Conservation (phyloP, 257 asterid genomes). For the Prunella vulgaris region DNA sequence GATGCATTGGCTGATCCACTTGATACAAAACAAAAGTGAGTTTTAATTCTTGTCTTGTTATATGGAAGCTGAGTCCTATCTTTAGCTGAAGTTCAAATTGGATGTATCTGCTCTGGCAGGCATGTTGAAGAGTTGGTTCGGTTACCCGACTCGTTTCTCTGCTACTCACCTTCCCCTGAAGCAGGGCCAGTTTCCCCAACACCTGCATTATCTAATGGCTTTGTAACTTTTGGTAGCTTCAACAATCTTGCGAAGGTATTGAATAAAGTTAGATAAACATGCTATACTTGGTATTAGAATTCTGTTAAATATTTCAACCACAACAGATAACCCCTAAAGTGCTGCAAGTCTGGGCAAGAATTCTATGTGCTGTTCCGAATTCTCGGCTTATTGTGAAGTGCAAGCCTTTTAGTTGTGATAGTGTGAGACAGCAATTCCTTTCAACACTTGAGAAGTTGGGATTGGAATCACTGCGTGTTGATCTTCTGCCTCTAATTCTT, state of each 20-base stretch:
- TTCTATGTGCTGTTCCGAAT: constrained; percentile 87
- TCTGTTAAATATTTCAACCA: constrained; percentile 11
- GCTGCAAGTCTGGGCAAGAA: constrained; percentile 97
- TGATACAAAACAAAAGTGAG: constrained; percentile 74
- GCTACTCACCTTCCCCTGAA: constrained; percentile 97
- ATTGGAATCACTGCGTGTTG: constrained; percentile 89
- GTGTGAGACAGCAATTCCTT: constrained; percentile 82
- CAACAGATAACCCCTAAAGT: constrained; percentile 91
- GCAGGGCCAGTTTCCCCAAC: constrained; percentile 86
- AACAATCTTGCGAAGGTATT: constrained; percentile 98
- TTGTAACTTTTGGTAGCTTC: constrained; percentile 94
- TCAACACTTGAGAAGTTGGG: constrained; percentile 87
- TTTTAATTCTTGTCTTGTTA: constrained; percentile 4
- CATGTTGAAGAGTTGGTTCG: constrained; percentile 93
- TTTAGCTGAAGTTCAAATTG: constrained; percentile 15
- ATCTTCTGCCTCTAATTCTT: constrained; percentile 92
- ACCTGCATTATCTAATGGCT: constrained; percentile 92
- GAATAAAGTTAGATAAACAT: background rate
- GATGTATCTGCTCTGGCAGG: constrained; percentile 47
- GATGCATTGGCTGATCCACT: constrained; percentile 87
- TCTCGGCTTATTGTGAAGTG: constrained; percentile 96
- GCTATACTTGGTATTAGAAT: background rate
- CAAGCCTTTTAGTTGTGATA: constrained; percentile 94
- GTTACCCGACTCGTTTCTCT: constrained; percentile 83
- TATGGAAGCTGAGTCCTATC: background rate